Evolutionary conservation across 1,139 yeast genomes (phyloP), one percentile per base, ranked within the genome.

Genomic region (Yamadazyma jaroonii): DNA sequence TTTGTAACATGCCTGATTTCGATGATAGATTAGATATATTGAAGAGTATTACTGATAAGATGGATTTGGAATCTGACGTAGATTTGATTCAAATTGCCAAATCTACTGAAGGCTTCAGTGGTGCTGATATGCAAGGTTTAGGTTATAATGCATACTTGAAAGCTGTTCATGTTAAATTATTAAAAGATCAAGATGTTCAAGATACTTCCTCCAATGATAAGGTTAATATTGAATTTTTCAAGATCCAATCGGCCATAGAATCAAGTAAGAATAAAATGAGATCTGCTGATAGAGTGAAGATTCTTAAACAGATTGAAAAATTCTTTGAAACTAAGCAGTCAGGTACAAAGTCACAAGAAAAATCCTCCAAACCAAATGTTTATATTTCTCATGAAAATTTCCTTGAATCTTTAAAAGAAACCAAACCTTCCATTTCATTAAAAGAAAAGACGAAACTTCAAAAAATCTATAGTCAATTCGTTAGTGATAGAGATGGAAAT

Each of bases 61-160:
- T 82, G 77, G 68, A 68, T 30, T 55, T 77, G 17, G 62, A 54
- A 6, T 60, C 59, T 1, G 82, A 72, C 35, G 84, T 84, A 9
- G 63, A 77, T 32, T 61, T 89, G 31, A 59, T 61, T 1, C 69
- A 61, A 11, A 66, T 89, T 36, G 92, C 96, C 0, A 50, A 55
- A 12, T 50, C 59, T 7, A 81, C 96, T 0, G 77, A 72, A 2
- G 96, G 96, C 0, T 90, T 77, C 52, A 85, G 96, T 26, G 97
- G 97, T 9, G 98, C 98, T 0, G 98, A 92, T 62, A 67, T 92
- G 58, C 97, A 90, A 61, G 97, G 97, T 0, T 66, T 92, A 36
- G 83, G 90, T 31, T 90, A 89, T 59, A 92, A 89, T 61, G 96
- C 97, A 0, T 89, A 90, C 54, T 71, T 92, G 55, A 84, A 83